Conservation (phyloP, 1,139 yeast species). For the Ogataea hybrid region DNA sequence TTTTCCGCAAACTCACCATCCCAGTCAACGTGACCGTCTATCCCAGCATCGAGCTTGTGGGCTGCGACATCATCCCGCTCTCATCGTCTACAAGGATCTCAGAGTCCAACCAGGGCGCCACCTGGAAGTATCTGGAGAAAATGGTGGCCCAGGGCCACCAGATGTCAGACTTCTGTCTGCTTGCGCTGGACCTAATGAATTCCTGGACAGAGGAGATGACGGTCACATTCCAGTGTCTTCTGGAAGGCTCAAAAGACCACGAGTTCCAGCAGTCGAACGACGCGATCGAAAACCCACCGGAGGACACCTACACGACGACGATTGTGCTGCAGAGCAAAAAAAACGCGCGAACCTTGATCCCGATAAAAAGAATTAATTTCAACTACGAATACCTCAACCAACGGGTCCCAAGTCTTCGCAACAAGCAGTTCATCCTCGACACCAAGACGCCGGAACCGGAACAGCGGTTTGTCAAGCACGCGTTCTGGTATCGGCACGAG, state of each 20-base stretch:
- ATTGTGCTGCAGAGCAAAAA: constrained; percentile 29
- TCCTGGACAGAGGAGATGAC: constrained; percentile 55
- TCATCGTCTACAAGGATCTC: constrained; percentile 30
- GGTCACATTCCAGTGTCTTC: constrained; percentile 24
- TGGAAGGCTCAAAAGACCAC: constrained; percentile 18
- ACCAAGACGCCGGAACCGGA: constrained; percentile 56
- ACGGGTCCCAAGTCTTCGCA: constrained; percentile 73
- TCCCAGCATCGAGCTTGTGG: constrained; percentile 70
- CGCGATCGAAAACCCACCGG: constrained; percentile 14
- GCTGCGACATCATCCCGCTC: constrained; percentile 67
- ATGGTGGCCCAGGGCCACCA: constrained; percentile 30
- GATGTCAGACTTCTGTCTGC: constrained; percentile 54
- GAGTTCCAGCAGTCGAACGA: constrained; percentile 23
- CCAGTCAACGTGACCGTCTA: constrained; percentile 69
- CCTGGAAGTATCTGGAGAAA: constrained; percentile 32
- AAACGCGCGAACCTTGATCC: constrained; percentile 63
- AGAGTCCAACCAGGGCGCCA: constrained; percentile 27
- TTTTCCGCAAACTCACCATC: constrained; percentile 55
- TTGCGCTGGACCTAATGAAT: constrained; percentile 69
- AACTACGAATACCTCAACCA: constrained; percentile 42
- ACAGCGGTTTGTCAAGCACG: constrained; percentile 48
- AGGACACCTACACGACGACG: constrained; percentile 34
- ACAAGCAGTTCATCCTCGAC: constrained; percentile 71
- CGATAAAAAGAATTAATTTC: constrained; percentile 55
- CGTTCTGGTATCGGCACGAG: constrained; percentile 79